phyloP scores from a whole-genome alignment of 176 grass and related monocot genomes.

The Raddia distichophylla region DNA sequence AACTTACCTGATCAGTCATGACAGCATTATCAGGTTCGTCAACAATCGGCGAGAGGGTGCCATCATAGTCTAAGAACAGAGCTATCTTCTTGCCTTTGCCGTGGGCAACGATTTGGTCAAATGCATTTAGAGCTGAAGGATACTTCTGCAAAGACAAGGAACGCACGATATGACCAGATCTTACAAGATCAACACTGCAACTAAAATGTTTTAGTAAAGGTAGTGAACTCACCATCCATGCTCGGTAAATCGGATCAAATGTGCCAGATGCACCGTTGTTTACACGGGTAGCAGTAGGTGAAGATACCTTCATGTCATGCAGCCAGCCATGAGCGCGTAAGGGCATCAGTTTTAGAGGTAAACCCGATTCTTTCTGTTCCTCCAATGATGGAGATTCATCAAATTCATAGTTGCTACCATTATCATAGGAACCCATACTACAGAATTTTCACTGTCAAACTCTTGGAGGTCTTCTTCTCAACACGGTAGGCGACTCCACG shows the following conservation, averaged over 20 bases:
- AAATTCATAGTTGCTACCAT: constrained; percentile 3
- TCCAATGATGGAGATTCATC: constrained; percentile 16
- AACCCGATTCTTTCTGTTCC: neutral
- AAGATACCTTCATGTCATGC: constrained; percentile 56
- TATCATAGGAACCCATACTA: constrained; percentile 35
- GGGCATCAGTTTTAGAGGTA: constrained; percentile 25
- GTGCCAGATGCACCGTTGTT: constrained; percentile 28
- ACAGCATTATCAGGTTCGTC: constrained; percentile 58
- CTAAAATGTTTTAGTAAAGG: neutral
- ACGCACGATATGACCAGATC: neutral
- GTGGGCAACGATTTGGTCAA: constrained; percentile 42
- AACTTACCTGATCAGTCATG: constrained; percentile 53
- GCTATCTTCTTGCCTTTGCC: constrained; percentile 49
- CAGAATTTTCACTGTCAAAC: constrained; percentile 9
- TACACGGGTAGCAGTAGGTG: constrained; percentile 36
- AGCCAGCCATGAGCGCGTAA: constrained; percentile 35
- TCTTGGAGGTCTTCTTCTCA: neutral
- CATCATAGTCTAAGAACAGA: constrained; percentile 61
- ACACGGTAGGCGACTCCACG: neutral
- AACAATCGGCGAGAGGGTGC: constrained; percentile 59
- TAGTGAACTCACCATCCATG: constrained; percentile 49
- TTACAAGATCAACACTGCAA: neutral
- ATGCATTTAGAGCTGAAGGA: constrained; percentile 55
- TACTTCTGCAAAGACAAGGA: constrained; percentile 45
- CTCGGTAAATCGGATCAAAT: constrained; percentile 35